Conservation (phyloP, 352 stramenopile genomes). For the Globisporangium echinulatum region DNA sequence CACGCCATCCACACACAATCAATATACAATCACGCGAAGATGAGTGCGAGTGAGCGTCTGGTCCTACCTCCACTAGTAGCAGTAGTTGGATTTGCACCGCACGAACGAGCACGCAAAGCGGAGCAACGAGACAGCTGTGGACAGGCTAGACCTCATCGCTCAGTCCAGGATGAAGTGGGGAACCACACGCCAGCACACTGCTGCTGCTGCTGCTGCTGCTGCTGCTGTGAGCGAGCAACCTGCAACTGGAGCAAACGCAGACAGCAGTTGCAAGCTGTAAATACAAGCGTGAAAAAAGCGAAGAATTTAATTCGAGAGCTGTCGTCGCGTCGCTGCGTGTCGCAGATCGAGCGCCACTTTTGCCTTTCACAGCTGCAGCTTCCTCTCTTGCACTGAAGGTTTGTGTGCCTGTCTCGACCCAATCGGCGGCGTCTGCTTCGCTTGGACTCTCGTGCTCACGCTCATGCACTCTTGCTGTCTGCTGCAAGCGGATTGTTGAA, state of each 20-base stretch:
- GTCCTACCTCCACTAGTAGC: background rate
- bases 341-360: slow-evolving; percentile 1
- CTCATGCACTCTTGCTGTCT: background rate
- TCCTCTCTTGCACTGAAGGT: background rate
- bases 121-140: background rate
- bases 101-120: background rate
- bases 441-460: background rate
- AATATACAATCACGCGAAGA: background rate
- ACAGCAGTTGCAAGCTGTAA: background rate
- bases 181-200: slow-evolving; percentile 6
- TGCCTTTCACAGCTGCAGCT: background rate
- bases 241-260: background rate
- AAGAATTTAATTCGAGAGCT: slow-evolving; percentile 2
- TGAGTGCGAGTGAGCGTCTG: background rate
- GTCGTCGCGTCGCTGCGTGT: background rate
- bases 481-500: slow-evolving; percentile 11
- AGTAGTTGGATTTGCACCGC: background rate
- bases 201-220: no score
- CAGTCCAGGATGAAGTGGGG: slow-evolving; percentile 9
- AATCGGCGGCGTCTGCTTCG: no score
- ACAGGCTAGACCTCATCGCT: background rate
- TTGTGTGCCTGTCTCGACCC: background rate
- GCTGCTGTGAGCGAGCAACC: background rate
- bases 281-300: slow-evolving; percentile 3
- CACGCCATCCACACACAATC: background rate